Conservation (phyloP, 805 yeast species). For the Debaryomyces maramus region DNA sequence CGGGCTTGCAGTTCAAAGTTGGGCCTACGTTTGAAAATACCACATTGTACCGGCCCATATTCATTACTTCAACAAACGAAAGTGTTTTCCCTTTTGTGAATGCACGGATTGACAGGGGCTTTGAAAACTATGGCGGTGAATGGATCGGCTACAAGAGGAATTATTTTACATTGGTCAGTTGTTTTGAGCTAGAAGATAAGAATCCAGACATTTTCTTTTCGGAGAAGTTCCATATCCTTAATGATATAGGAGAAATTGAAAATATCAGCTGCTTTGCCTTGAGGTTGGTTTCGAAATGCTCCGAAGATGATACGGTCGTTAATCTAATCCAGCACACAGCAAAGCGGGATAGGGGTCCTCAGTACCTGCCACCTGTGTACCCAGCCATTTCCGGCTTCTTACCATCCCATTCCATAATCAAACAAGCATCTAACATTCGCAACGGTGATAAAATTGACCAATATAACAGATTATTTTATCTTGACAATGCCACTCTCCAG, state of each 20-base stretch:
- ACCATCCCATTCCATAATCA: slow-evolving; percentile 57
- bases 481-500: slow-evolving; percentile 21
- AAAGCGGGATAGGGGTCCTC: slow-evolving; percentile 73
- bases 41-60: slow-evolving; percentile 20
- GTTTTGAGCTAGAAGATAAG: slow-evolving; percentile 42
- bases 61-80: slow-evolving; percentile 22
- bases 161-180: slow-evolving; percentile 62
- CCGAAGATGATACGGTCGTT: slow-evolving; percentile 49
- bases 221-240: slow-evolving; percentile 33
- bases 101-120: slow-evolving; percentile 67
- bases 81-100: slow-evolving; percentile 40
- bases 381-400: slow-evolving; percentile 57
- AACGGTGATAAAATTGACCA: slow-evolving; percentile 52
- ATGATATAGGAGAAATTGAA: slow-evolving; percentile 15
- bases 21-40: slow-evolving; percentile 60
- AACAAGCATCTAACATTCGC: slow-evolving; percentile 62
- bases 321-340: slow-evolving; percentile 69
- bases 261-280: slow-evolving; percentile 52
- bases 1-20: slow-evolving; percentile 61
- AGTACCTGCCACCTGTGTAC: slow-evolving; percentile 54
- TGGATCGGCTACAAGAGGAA: slow-evolving; percentile 76
- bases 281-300: slow-evolving; percentile 50
- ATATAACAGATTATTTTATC: slow-evolving; percentile 51
- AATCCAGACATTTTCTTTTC: slow-evolving; percentile 28
- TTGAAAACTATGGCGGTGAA: slow-evolving; percentile 46